Conservation (phyloP, 192 early-diverging fungal species). For the Podila verticillata region DNA sequence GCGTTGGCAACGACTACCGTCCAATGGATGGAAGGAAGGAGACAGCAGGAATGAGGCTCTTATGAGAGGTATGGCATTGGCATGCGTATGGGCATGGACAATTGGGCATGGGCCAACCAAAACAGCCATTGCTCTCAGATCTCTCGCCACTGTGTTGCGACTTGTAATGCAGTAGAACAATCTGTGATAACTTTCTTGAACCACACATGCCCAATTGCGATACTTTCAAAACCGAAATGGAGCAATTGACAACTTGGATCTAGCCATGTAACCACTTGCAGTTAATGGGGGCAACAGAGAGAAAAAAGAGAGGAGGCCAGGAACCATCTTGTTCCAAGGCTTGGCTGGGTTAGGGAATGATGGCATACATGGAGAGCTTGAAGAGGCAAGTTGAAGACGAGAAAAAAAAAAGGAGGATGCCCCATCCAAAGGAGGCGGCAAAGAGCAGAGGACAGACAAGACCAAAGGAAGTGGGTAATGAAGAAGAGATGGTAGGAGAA, state of each 20-base stretch:
- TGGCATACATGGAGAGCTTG: neutral
- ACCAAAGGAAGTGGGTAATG: neutral
- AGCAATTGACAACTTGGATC: too few species aligned
- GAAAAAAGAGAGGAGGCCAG: too few species aligned
- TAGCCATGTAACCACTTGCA: too few species aligned
- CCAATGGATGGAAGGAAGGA: too few species aligned
- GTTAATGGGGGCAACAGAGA: too few species aligned
- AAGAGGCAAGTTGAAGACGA: too few species aligned
- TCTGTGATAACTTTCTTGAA: too few species aligned
- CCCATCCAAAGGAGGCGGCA: neutral
- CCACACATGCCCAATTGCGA: too few species aligned
- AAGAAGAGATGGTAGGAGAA: slow-evolving; percentile 4
- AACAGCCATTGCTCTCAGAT: neutral
- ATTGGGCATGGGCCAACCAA: neutral
- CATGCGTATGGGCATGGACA: neutral
- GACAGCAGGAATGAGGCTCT: too few species aligned
- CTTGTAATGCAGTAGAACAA: slow-evolving; percentile 4
- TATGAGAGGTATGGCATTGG: neutral
- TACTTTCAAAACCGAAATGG: too few species aligned
- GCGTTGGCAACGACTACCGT: too few species aligned
- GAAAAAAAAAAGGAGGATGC: neutral
- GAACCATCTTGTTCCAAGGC: too few species aligned
- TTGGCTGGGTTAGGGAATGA: neutral
- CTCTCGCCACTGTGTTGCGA: neutral
- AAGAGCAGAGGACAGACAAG: neutral